Conservation (phyloP, 192 early-diverging fungal genomes). For the Podila minutissima region DNA sequence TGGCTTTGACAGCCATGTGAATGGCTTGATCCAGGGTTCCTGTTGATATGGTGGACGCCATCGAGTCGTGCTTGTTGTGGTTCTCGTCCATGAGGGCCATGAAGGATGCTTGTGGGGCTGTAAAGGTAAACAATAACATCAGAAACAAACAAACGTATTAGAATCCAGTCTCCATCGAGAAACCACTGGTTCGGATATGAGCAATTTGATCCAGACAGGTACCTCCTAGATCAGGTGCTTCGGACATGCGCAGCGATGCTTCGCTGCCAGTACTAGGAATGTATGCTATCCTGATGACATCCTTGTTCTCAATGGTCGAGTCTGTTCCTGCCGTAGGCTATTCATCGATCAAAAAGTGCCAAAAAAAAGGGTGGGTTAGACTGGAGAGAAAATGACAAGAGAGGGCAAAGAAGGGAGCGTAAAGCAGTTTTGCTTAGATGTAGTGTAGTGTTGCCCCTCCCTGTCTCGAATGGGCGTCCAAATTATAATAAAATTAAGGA, state of each 20-base stretch:
- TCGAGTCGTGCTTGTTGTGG: constrained; percentile 23
- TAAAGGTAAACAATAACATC: neutral
- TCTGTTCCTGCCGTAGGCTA: neutral
- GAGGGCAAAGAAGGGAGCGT: neutral
- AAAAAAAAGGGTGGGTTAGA: neutral
- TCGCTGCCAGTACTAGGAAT: constrained; percentile 9
- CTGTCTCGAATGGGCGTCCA: no score
- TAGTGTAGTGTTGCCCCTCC: no score
- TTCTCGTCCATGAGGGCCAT: constrained; percentile 5
- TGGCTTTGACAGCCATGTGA: constrained; percentile 18
- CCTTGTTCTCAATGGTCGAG: constrained; percentile 1
- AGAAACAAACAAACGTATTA: neutral
- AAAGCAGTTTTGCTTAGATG: neutral
- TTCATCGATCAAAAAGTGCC: neutral
- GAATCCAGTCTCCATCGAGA: neutral
- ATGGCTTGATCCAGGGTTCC: constrained; percentile 33
- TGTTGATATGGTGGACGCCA: constrained; percentile 32
- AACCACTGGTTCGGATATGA: neutral
- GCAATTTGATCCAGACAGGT: neutral
- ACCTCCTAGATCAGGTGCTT: constrained; percentile 16
- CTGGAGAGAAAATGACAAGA: neutral
- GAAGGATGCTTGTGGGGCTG: constrained; percentile 16
- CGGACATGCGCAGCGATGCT: neutral
- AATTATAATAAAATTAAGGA: no score
- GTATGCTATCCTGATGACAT: constrained; percentile 28